phyloP scores from a whole-genome alignment of 2,329 filamentous ascomycete species.

The Pseudopyricularia javanii region DNA sequence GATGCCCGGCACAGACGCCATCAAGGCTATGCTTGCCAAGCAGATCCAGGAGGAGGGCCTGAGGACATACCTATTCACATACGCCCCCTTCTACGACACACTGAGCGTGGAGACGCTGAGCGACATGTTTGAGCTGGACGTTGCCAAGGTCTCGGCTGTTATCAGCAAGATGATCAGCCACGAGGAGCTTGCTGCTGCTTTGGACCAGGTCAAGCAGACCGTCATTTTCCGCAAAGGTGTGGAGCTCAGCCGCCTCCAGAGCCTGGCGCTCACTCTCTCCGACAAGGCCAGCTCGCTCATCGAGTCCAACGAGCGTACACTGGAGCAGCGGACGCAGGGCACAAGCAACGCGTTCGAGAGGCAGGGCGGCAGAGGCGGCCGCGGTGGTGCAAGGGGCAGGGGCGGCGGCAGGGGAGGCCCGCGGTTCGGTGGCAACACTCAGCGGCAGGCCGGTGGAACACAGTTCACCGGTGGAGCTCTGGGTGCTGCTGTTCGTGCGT shows the following conservation, averaged over 20 bases:
- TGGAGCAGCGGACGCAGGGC: conserved; percentile 94
- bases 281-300: conserved; percentile 96
- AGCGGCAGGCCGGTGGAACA: conserved; percentile 58
- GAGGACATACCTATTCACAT: conserved; percentile 97
- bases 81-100: conserved; percentile 98
- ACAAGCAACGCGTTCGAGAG: conserved; percentile 92
- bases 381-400: conserved; percentile 56
- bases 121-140: conserved; percentile 87
- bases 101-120: conserved; percentile 76
- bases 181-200: conserved; percentile 88
- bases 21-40: conserved; percentile 93
- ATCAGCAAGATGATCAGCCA: conserved; percentile 99
- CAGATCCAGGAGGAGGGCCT: conserved; percentile 99
- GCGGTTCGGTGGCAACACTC: conserved; percentile 42
- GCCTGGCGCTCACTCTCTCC: conserved; percentile 80
- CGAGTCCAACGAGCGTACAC: conserved; percentile 91
- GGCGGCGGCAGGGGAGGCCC: conserved; percentile 51
- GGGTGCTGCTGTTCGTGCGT: conserved; percentile 54
- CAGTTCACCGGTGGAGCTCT: conserved; percentile 75
- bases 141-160: conserved; percentile 84
- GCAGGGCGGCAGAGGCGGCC: conserved; percentile 66
- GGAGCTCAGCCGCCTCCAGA: conserved; percentile 91
- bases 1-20: conserved; percentile 82
- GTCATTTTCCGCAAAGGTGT: conserved; percentile 99
- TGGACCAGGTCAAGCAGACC: conserved; percentile 94